These are phyloP conservation scores for Corchorus olitorius DNA, from an alignment of 345 rosid genomes.

Conservation along the genomic window DNA sequence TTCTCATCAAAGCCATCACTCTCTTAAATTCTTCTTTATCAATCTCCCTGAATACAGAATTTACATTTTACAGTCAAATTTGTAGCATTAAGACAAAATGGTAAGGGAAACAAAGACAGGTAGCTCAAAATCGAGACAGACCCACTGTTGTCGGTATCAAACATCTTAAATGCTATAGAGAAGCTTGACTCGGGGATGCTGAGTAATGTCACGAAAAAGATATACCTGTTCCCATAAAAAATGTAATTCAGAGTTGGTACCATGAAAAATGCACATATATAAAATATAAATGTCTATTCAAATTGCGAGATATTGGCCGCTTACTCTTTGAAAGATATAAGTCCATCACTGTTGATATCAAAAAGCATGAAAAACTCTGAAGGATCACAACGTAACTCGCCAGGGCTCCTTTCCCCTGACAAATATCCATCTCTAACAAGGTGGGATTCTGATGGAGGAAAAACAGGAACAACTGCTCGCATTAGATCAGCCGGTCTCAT, in stretches of 20 bases:
- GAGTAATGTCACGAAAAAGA: slow-evolving; percentile 87
- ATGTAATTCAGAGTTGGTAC: slow-evolving; percentile 11
- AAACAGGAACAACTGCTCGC: slow-evolving; percentile 92
- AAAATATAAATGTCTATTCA: not conserved
- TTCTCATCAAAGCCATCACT: slow-evolving; percentile 92
- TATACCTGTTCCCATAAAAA: slow-evolving; percentile 63
- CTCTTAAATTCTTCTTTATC: slow-evolving; percentile 83
- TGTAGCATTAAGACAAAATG: slow-evolving; percentile 23
- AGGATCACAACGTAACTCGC: slow-evolving; percentile 73
- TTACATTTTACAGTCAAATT: slow-evolving; percentile 20
- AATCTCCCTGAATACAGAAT: slow-evolving; percentile 60
- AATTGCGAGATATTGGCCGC: slow-evolving; percentile 26
- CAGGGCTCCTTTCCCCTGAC: slow-evolving; percentile 86
- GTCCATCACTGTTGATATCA: slow-evolving; percentile 79
- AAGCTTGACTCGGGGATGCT: slow-evolving; percentile 92
- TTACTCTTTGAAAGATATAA: slow-evolving; percentile 91
- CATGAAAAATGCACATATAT: not conserved
- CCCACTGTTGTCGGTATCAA: slow-evolving; percentile 82
- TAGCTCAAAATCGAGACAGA: slow-evolving; percentile 41
- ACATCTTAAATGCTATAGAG: slow-evolving; percentile 86
- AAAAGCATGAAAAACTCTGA: slow-evolving; percentile 91
- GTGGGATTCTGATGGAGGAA: slow-evolving; percentile 91
- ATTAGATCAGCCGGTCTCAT: slow-evolving; percentile 90
- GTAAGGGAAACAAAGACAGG: slow-evolving; percentile 24
- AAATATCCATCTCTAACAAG: slow-evolving; percentile 87